phyloP scores from a whole-genome alignment of 345 rosid genomes.

The Hibiscus mutabilis region DNA sequence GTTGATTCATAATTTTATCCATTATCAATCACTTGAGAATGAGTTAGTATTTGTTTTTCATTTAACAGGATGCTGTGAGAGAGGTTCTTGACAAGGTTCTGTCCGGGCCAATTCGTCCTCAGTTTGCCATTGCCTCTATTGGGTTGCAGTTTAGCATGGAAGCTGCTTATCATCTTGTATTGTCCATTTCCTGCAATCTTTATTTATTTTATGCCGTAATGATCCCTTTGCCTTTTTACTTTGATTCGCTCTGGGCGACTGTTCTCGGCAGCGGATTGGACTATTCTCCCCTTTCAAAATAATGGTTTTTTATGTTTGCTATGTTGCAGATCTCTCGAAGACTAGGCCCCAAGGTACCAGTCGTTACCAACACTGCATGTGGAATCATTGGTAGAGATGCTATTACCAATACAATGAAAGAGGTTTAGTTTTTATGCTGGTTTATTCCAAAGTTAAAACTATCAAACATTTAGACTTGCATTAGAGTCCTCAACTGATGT shows the following conservation, averaged over 20 bases:
- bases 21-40: not conserved
- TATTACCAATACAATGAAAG: conserved; percentile 33
- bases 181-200: not conserved
- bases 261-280: too few relatives aligned
- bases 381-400: conserved; percentile 59
- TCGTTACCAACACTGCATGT: conserved; percentile 26
- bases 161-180: conserved; percentile 24
- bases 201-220: not conserved
- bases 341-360: conserved; percentile 33
- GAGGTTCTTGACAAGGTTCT: conserved; percentile 53
- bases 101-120: conserved; percentile 48
- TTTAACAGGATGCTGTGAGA: conserved; percentile 30
- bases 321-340: conserved; percentile 25
- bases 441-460: not conserved
- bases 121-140: conserved; percentile 46
- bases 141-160: conserved; percentile 15
- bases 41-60: not conserved
- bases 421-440: conserved; percentile 32
- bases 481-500: not conserved
- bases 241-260: too few relatives aligned
- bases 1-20: not conserved
- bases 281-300: too few relatives aligned
- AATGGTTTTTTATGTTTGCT: not conserved
- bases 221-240: not conserved
- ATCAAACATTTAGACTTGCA: not conserved